Percentiles rank a stretch among this genome's conserved stretches.
Conservation (phyloP, 352 stramenopile species). For the Phytophthora agathidicida region DNA sequence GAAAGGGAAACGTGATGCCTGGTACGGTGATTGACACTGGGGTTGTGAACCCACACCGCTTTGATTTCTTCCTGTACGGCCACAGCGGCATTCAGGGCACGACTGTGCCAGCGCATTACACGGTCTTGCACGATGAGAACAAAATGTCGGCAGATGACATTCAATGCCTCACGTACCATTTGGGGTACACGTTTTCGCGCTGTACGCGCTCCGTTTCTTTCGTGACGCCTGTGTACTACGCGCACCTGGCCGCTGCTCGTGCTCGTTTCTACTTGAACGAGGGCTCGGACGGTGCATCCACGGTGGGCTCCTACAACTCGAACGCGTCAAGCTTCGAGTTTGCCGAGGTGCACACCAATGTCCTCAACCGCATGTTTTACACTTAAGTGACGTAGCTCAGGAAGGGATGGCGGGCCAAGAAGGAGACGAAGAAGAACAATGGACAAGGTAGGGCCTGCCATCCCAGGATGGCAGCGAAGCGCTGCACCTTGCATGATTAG, state of each 20-base stretch:
- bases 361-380: too few species aligned
- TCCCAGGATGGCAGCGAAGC: conserved; percentile 2
- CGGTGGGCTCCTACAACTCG: too few species aligned
- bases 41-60: conserved; percentile 78
- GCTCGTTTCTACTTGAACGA: conserved; percentile 82
- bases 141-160: conserved; percentile 60
- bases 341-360: too few species aligned
- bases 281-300: conserved; percentile 43
- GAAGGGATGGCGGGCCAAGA: conserved; percentile 41
- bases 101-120: conserved; percentile 81
- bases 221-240: conserved; percentile 84
- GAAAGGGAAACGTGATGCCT: conserved; percentile 67
- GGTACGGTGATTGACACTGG: conserved; percentile 78
- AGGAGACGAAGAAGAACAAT: conserved; percentile 45
- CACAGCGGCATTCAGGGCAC: conserved; percentile 83
- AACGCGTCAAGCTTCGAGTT: too few species aligned
- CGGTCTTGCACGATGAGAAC: conserved; percentile 82
- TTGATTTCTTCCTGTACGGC: conserved; percentile 88
- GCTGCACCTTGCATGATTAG: conserved; percentile 2
- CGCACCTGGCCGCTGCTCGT: conserved; percentile 79
- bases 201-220: conserved; percentile 88
- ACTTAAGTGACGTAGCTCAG: conserved; percentile 11
- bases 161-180: conserved; percentile 64
- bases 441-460: neutral
- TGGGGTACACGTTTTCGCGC: conserved; percentile 83